Base-by-base conservation (phyloP, 305 asterid genomes). In the Fraxinus sp. region DNA sequence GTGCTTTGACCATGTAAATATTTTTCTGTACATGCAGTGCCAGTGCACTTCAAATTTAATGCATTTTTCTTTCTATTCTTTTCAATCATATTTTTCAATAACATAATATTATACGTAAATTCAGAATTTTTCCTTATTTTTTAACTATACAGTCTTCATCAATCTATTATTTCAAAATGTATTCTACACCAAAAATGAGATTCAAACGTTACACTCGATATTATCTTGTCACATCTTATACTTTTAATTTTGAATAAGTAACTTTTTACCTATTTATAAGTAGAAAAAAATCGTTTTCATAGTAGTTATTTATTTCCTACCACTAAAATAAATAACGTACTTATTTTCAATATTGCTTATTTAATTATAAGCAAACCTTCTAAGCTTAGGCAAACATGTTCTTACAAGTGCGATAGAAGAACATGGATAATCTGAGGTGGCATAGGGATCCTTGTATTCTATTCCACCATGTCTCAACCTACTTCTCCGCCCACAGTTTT, bases 401-500 rank as follows among this genome's bases (percentile, higher is more conserved):
- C 24, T 70, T 32, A 32, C 7, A 32, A 64, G 1, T 26, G 16
- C 66, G 36, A 72, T 46, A 78, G 26, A 66, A 78, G 26, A 66
- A 22, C 41, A 59, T 79, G 87, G 83, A 87, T 84, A 75, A 36
- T 10, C 64, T 75, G 84, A 91, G 80, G 78, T 88, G 92, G 90
- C 90, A 68, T 9, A 5, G 20, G 86, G 88, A 86, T 46, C 86
- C 90, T 79, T 16, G 36, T 32, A 30, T 77, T 77, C 26, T 82
- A 68, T 84, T 78, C 88, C 86, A n/a, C 88, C 84, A 49, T 64
- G 87, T 79, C 86, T 84, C 30, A 74, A 49, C 85, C 88, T 76
- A 78, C 85, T 81, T 77, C 91, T 86, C 89, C 91, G 93, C 95
- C 92, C 94, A 77, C 73, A 30, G 93, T 88, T 89, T 87, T 76